phyloP scores from a whole-genome alignment of 2,329 filamentous ascomycete species.

The Nemania sp. region DNA sequence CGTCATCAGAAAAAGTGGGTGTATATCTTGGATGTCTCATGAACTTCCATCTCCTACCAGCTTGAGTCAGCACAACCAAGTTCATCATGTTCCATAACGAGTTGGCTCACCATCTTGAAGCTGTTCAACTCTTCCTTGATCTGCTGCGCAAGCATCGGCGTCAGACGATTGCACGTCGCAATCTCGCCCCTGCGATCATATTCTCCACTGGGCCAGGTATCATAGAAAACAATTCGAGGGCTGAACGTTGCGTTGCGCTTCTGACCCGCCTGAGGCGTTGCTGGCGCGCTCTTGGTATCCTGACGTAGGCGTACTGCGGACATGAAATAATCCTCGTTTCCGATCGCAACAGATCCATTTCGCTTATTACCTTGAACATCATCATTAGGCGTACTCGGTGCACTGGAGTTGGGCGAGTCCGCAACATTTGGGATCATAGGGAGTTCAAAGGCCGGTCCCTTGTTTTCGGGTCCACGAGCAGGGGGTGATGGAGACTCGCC shows the following conservation, averaged over 20 bases:
- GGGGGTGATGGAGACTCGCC: constrained; percentile 71
- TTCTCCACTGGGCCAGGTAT: constrained; percentile 94
- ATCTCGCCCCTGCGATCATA: constrained; percentile 96
- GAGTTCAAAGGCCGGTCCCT: constrained; percentile 58
- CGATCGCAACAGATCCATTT: constrained; percentile 72
- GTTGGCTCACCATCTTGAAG: constrained; percentile 88
- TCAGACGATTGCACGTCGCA: constrained; percentile 96
- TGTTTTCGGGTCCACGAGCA: constrained; percentile 62
- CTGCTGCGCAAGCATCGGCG: constrained; percentile 95
- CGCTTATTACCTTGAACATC: constrained; percentile 70
- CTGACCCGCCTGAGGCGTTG: constrained; percentile 65
- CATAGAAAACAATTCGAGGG: constrained; percentile 90
- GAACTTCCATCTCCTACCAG: constrained; percentile 95
- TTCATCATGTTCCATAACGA: background rate
- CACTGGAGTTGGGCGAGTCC: constrained; percentile 83
- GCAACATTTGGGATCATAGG: constrained; percentile 66
- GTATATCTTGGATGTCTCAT: constrained; percentile 98
- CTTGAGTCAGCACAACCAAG: constrained; percentile 45
- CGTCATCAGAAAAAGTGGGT: constrained; percentile 96
- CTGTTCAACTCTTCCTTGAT: constrained; percentile 99
- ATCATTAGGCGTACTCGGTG: constrained; percentile 85
- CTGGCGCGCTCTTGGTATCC: constrained; percentile 79
- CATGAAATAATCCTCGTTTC: constrained; percentile 89
- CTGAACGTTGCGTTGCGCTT: constrained; percentile 78
- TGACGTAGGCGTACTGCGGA: constrained; percentile 73